These are phyloP conservation scores for Lecanicillium sp. DNA, from an alignment of 2,329 filamentous ascomycete genomes.

Conservation along the genomic window DNA sequence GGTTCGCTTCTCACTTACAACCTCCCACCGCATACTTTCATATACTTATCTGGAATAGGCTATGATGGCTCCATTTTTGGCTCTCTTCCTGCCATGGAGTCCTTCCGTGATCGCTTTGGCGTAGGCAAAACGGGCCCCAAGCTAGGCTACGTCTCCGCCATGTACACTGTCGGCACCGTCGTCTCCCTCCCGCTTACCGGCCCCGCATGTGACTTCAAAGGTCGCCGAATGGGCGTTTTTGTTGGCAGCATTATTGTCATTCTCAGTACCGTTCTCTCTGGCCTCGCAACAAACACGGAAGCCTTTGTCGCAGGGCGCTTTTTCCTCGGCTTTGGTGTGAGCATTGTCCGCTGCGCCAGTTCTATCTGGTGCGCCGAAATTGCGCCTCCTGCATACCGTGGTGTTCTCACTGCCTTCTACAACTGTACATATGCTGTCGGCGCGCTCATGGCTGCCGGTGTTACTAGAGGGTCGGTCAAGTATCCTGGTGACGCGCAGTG, in stretches of 20 bases:
- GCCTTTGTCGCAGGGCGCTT: slow-evolving; percentile 51
- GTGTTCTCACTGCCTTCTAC: slow-evolving; percentile 26
- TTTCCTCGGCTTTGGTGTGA: slow-evolving; percentile 46
- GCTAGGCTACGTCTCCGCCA: slow-evolving; percentile 7
- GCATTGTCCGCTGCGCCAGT: slow-evolving; percentile 22
- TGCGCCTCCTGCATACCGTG: slow-evolving; percentile 32
- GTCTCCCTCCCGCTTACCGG: slow-evolving; percentile 19
- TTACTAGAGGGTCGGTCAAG: slow-evolving; percentile 30
- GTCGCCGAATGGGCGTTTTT: slow-evolving; percentile 5
- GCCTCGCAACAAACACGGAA: slow-evolving; percentile 23
- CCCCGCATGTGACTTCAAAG: slow-evolving; percentile 11
- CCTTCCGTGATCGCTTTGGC: slow-evolving; percentile 4
- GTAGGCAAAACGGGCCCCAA: slow-evolving; percentile 5
- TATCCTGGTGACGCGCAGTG: slow-evolving; percentile 12
- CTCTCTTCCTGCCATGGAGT: slow-evolving; percentile 30
- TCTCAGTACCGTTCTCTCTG: slow-evolving; percentile 35
- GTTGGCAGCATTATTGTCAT: slow-evolving; percentile 7
- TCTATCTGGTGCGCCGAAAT: slow-evolving; percentile 36
- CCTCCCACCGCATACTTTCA: not conserved
- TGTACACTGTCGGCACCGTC: slow-evolving; percentile 6
- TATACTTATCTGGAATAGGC: too few relatives aligned
- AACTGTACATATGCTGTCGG: slow-evolving; percentile 32
- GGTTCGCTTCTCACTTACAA: slow-evolving; percentile 1
- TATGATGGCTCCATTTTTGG: slow-evolving; percentile 42
- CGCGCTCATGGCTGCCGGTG: slow-evolving; percentile 38